These are phyloP conservation scores for Ceratocystis alfenasii DNA, from an alignment of 2,329 filamentous ascomycete genomes.

Conservation along the genomic window DNA sequence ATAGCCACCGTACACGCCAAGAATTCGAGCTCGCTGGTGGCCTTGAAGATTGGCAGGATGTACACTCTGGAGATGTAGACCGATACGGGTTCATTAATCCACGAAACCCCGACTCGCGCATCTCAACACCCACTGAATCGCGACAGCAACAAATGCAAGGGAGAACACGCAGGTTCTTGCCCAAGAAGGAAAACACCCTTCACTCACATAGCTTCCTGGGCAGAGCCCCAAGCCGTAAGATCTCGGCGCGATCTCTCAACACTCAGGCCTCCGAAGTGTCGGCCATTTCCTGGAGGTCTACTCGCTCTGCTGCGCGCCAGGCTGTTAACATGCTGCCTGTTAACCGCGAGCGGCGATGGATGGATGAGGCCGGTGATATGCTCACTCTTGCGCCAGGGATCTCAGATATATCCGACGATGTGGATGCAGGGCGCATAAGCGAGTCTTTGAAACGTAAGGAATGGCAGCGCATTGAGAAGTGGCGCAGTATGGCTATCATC, in stretches of 20 bases:
- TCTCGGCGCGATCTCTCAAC: slow-evolving; percentile 47
- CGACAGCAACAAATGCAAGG: slow-evolving; percentile 21
- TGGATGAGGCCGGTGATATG: slow-evolving; percentile 57
- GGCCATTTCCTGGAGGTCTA: slow-evolving; percentile 40
- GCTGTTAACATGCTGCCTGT: slow-evolving; percentile 49
- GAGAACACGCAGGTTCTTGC: slow-evolving; percentile 31
- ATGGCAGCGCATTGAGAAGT: slow-evolving; percentile 51
- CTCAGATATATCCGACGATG: slow-evolving; percentile 45
- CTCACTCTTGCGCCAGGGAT: slow-evolving; percentile 47
- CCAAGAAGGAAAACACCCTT: slow-evolving; percentile 29
- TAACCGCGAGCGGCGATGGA: slow-evolving; percentile 48
- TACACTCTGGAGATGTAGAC: slow-evolving; percentile 50
- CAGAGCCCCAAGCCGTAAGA: slow-evolving; percentile 41
- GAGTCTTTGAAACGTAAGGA: slow-evolving; percentile 52
- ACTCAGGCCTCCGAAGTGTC: slow-evolving; percentile 45
- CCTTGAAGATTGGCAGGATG: slow-evolving; percentile 55
- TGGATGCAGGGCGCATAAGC: slow-evolving; percentile 39
- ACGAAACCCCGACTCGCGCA: slow-evolving; percentile 29
- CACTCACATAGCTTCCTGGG: slow-evolving; percentile 27
- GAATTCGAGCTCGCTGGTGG: slow-evolving; percentile 44
- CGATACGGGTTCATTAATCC: slow-evolving; percentile 55
- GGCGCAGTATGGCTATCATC: slow-evolving; percentile 53
- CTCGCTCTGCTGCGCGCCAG: slow-evolving; percentile 44
- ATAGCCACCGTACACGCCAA: slow-evolving; percentile 34
- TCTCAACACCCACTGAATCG: slow-evolving; percentile 32